Evolutionary conservation across 148 eudicot genomes (phyloP), one percentile per base, ranked within the genome.

Genomic region (Vaccinium myrtillus): DNA sequence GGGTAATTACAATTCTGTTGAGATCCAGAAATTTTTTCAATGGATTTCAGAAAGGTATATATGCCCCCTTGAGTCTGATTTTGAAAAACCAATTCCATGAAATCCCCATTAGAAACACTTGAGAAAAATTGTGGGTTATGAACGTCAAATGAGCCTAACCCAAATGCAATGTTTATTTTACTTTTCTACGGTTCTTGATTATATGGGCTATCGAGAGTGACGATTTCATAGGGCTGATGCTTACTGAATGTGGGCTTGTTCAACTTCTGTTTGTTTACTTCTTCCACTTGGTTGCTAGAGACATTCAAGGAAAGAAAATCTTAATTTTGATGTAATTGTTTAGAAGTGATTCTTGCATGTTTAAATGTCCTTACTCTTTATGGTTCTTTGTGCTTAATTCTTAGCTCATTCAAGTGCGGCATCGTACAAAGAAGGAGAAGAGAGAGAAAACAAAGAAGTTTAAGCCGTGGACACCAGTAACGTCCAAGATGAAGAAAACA

Each of bases 371-470:
- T 32, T 55, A 32, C 14, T 79, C 21, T 27, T 32, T 50, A 56
- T 30, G 48, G 53, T 75, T 85, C 23, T 74, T 76, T 78, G 84
- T 61, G 78, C 23, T 65, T 85, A 53, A 11, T 76, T 88, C 56
- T 81, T 81, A 88, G 92, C 81, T 89, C 65, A 86, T 86, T 86
- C 98, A 94, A 91, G 88, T 94, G 93, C 89, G 99, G 81, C 89
- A 86, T 82, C 91, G 94, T 81, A 93, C 98, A 27, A 93, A 92
- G 71, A 95, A 87, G 86, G 91, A 95, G 87, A 88, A 78, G 90
- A 88, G 88, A 75, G 88, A 90, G 69, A 94, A 94, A 91, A 89
- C 92, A 90, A 94, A 94, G 94, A 90, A 92, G 84, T 92, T 95
- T 90, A 90, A 92, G 90, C 93, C 91, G 30, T 81, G 86, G 81